These are phyloP conservation scores for Turnera subulata DNA, from an alignment of 345 rosid genomes.

Conservation along the genomic window DNA sequence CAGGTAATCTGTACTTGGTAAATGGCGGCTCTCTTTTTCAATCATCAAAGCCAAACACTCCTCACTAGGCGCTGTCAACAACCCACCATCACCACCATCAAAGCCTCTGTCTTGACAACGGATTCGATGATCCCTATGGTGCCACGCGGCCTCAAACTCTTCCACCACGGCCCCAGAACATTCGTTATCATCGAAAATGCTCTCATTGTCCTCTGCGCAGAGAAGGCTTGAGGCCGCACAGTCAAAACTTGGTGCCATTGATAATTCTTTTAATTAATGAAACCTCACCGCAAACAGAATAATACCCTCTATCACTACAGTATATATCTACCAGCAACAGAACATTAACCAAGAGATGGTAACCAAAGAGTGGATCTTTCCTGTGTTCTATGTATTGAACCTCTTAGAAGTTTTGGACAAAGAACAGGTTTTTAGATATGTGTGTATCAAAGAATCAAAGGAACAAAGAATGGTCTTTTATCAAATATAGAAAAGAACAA, in stretches of 20 bases:
- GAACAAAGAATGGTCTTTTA: constrained; percentile 16
- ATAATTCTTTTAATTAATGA: neutral
- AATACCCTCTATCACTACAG: constrained; percentile 8
- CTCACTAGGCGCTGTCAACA: constrained; percentile 46
- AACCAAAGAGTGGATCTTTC: constrained; percentile 6
- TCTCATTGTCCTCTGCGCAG: constrained; percentile 46
- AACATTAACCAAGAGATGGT: constrained; percentile 10
- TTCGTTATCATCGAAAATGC: constrained; percentile 44
- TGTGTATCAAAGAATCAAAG: constrained; percentile 30
- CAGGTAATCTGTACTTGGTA: constrained; percentile 46
- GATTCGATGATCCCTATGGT: constrained; percentile 26
- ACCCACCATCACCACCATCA: constrained; percentile 13
- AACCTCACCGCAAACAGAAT: neutral
- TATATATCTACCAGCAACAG: constrained; percentile 2
- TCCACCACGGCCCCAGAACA: constrained; percentile 18
- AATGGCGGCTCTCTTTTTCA: constrained; percentile 53
- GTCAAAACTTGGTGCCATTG: constrained; percentile 68
- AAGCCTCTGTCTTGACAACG: constrained; percentile 20
- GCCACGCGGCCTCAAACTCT: constrained; percentile 35
- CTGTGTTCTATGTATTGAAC: neutral
- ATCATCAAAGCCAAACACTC: constrained; percentile 50
- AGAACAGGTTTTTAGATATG: constrained; percentile 3
- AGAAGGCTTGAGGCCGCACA: constrained; percentile 43
- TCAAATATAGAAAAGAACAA: constrained; percentile 14
- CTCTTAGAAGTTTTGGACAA: neutral